Conservation (phyloP, 2,329 filamentous ascomycete species). For the Passalora sequoiae region DNA sequence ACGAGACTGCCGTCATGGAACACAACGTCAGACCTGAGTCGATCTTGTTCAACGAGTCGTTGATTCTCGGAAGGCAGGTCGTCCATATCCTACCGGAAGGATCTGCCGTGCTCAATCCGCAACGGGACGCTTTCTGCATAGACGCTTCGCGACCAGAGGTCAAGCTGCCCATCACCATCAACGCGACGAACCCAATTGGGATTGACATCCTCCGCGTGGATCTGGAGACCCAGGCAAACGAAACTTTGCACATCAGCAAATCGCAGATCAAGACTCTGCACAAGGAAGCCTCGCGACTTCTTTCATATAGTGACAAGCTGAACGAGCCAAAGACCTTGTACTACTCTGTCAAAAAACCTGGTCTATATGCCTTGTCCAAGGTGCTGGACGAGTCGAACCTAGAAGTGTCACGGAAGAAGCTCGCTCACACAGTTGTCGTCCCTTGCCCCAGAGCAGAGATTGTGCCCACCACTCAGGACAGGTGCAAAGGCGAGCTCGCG, state of each 20-base stretch:
- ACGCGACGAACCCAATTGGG: slow-evolving; percentile 81
- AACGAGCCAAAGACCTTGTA: slow-evolving; percentile 50
- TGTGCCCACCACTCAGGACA: slow-evolving; percentile 58
- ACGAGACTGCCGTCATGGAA: slow-evolving; percentile 90
- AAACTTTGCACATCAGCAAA: slow-evolving; percentile 69
- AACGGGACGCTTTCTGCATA: slow-evolving; percentile 75
- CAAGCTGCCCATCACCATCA: slow-evolving; percentile 80
- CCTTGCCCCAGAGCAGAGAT: slow-evolving; percentile 76
- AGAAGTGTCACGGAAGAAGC: slow-evolving; percentile 51
- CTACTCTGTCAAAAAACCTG: slow-evolving; percentile 75
- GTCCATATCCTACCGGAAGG: slow-evolving; percentile 97
- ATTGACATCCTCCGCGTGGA: slow-evolving; percentile 88
- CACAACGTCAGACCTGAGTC: slow-evolving; percentile 80
- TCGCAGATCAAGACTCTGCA: slow-evolving; percentile 72
- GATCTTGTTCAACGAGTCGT: slow-evolving; percentile 84
- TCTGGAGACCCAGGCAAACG: slow-evolving; percentile 71
- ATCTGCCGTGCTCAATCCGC: slow-evolving; percentile 78
- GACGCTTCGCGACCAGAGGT: slow-evolving; percentile 57
- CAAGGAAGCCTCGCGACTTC: slow-evolving; percentile 60
- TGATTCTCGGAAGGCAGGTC: slow-evolving; percentile 94
- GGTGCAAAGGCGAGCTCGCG: slow-evolving; percentile 83
- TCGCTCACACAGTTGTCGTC: slow-evolving; percentile 83
- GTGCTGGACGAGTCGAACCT: slow-evolving; percentile 92
- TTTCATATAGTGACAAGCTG: slow-evolving; percentile 42
- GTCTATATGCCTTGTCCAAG: slow-evolving; percentile 76